phyloP scores from a whole-genome alignment of 176 grass and related monocot genomes.

The Ensete glaucum region DNA sequence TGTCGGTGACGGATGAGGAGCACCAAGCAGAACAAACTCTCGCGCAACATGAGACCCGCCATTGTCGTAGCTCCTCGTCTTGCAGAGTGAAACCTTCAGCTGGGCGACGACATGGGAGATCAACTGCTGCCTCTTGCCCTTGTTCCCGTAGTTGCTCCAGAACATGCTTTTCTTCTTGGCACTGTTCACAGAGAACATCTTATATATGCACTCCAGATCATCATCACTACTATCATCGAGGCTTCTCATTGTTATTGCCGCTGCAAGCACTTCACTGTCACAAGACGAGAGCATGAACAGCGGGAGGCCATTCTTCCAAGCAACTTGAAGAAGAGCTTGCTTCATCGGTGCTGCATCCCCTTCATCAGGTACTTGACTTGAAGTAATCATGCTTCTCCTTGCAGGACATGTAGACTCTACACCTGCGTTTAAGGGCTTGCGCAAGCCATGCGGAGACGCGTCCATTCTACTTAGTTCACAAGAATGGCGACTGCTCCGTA shows the following conservation, averaged over 20 bases:
- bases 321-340: conserved; percentile 83
- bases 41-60: conserved; percentile 32
- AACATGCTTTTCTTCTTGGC: conserved; percentile 57
- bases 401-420: conserved; percentile 30
- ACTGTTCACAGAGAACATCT: conserved; percentile 67
- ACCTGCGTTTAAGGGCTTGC: conserved; percentile 30
- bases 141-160: conserved; percentile 55
- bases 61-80: conserved; percentile 30
- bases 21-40: conserved; percentile 77
- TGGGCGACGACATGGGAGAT: conserved; percentile 61
- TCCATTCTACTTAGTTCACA: conserved; percentile 20
- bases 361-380: conserved; percentile 22
- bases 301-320: conserved; percentile 82
- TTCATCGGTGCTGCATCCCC: conserved; percentile 37
- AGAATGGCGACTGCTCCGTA: conserved; percentile 34
- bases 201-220: conserved; percentile 56
- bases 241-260: conserved; percentile 49
- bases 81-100: conserved; percentile 41
- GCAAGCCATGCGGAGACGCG: conserved; percentile 28
- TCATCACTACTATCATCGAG: conserved; percentile 20
- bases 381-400: conserved; percentile 21
- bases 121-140: conserved; percentile 71
- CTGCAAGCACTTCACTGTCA: conserved; percentile 76
- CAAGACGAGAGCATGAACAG: conserved; percentile 85
- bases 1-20: conserved; percentile 15